Conservation (phyloP, 371 early-diverging fungal genomes). For the Lichtheimia ramosa region DNA sequence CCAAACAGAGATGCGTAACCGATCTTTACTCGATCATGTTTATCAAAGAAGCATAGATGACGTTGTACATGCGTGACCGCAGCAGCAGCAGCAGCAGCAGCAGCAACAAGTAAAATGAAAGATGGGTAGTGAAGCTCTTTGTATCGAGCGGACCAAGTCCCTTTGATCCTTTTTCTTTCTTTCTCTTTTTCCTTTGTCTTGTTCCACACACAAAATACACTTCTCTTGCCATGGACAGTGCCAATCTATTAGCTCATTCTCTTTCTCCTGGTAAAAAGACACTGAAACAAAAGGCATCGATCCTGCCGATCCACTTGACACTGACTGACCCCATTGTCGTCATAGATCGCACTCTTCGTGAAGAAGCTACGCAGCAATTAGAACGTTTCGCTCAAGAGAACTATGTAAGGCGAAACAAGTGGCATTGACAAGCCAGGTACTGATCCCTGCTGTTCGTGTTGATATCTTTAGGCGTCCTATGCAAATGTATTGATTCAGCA, state of each 20-base stretch:
- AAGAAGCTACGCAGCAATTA: slow-evolving; percentile 76
- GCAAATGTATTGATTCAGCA: slow-evolving; percentile 76
- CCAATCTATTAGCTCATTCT: slow-evolving; percentile 73
- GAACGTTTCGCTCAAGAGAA: slow-evolving; percentile 74
- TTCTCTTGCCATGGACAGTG: slow-evolving; percentile 59
- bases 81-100: background rate
- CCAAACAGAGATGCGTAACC: too few relatives aligned
- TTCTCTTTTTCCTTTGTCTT: background rate
- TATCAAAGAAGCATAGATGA: too few relatives aligned
- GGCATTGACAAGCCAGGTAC: background rate
- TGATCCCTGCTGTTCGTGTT: background rate
- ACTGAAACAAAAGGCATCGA: background rate
- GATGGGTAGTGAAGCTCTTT: background rate
- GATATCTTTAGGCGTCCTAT: slow-evolving; percentile 68
- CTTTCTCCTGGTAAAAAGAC: slow-evolving; percentile 70
- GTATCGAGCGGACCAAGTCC: background rate
- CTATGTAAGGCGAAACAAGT: slow-evolving; percentile 62
- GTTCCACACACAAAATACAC: too few relatives aligned
- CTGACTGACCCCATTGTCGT: background rate
- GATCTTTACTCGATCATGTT: too few relatives aligned
- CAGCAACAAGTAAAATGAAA: background rate
- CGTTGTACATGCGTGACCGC: background rate
- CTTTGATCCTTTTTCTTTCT: background rate
- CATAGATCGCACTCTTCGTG: slow-evolving; percentile 51
- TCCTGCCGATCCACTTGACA: background rate